Base-by-base conservation (phyloP, 805 yeast species). In the Saccharomycopsis fodiens region DNA sequence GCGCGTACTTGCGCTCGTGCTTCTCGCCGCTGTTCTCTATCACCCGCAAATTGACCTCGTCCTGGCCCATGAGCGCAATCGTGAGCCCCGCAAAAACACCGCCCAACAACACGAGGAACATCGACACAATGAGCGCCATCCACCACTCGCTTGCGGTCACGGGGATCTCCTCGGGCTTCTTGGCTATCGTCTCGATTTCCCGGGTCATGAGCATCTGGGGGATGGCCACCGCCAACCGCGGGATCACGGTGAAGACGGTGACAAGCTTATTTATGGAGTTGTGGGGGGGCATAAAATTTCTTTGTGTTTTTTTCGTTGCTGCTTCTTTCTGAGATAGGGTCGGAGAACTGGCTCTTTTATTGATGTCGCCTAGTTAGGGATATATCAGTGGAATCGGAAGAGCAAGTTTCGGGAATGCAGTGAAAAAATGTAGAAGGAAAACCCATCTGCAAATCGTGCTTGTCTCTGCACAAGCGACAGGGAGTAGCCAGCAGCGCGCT, bases 41-140 rank as follows among this genome's bases (percentile, higher is more conserved):
- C 10, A 91, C 98, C 63, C 86, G 91, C 51, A 91, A 70, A 57
- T 89, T 86, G 20, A 91, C 91, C 63, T 91, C 97, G 62, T 91
- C 97, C 63, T 91, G 97, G 54, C 97, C 97, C 98, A 91, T 91
- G 8, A 91, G 73, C 2, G 93, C 97, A 41, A 91, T 69, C n/a
- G 98, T 93, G 36, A 91, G 70, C 5, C 95, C 95, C 3, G 95
- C 95, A 70, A 86, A 86, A n/a, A 84, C 79, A 54, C 95, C 95
- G 48, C 95, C 95, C 3, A 83, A 68, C 30, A 86, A 57, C 1
- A 85, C 94, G 20, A 85, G 68, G 19, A 67, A 53, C 4, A 73
- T 70, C 1, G 93, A 81, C 12, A 81, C 67, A 41, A 67, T 42
- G 54, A 77, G 59, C 55, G 77, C 74, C 30, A 70, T 52, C 57